Evolutionary conservation across 208 protist genomes (phyloP).

Genomic region (Borovskyia barvae): DNA sequence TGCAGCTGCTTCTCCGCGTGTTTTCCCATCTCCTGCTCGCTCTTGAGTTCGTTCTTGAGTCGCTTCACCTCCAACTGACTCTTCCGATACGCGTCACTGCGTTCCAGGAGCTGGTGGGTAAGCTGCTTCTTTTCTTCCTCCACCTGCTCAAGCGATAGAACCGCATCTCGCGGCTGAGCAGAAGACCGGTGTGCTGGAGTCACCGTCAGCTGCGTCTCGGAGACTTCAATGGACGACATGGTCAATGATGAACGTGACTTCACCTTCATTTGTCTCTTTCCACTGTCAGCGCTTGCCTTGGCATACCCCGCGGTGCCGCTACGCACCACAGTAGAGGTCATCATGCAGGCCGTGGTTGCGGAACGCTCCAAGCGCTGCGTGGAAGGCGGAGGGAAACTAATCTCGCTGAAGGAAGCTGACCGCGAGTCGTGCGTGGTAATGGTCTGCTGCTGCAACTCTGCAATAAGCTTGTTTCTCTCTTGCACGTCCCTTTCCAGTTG

Average conservation of each 20-base stretch:
- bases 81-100: slow-evolving; percentile 16
- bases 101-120: slow-evolving; percentile 18
- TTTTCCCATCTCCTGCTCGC: slow-evolving; percentile 5
- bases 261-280: slow-evolving; percentile 4
- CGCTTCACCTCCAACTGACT: slow-evolving; percentile 25
- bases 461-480: slow-evolving; percentile 16
- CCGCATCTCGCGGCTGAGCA: neutral
- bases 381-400: neutral
- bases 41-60: slow-evolving; percentile 24
- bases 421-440: neutral
- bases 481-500: slow-evolving; percentile 11
- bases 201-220: too few species aligned
- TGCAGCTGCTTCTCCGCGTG: slow-evolving; percentile 16
- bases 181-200: neutral
- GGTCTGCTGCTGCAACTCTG: slow-evolving; percentile 23
- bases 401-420: neutral
- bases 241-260: too few species aligned
- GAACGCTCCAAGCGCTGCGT: too few species aligned
- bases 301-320: neutral
- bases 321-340: neutral
- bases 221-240: too few species aligned
- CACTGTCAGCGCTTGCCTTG: neutral
- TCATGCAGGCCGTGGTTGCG: neutral
- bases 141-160: neutral
- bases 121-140: slow-evolving; percentile 12